Conservation (phyloP, 345 rosid species). For the Barbarea vulgaris region DNA sequence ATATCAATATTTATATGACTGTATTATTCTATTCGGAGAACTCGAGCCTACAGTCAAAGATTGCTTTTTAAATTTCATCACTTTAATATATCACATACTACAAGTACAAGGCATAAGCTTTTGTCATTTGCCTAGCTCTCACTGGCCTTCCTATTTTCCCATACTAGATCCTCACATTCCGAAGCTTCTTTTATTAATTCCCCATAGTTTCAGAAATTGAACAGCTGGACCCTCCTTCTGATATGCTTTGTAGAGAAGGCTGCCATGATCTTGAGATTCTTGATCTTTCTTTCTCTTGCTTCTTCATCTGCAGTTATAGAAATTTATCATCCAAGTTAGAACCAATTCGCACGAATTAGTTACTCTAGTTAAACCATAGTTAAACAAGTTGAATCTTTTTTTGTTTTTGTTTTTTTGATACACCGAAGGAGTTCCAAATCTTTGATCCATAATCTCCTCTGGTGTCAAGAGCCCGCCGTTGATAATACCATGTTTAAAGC, state of each 20-base stretch:
- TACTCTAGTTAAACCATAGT: background rate
- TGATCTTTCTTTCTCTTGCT: slow-evolving; percentile 56
- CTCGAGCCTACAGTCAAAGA: slow-evolving; percentile 20
- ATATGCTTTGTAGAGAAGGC: slow-evolving; percentile 89
- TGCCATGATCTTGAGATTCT: slow-evolving; percentile 81
- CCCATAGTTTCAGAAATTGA: slow-evolving; percentile 9
- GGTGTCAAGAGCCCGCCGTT: too few relatives aligned
- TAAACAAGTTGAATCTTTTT: background rate
- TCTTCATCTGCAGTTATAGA: slow-evolving; percentile 45
- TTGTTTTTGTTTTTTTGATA: too few relatives aligned
- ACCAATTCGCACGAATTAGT: background rate
- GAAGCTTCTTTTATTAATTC: background rate
- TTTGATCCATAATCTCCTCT: too few relatives aligned
- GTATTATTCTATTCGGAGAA: background rate
- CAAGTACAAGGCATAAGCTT: slow-evolving; percentile 26
- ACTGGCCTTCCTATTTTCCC: slow-evolving; percentile 21
- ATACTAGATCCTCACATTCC: slow-evolving; percentile 18
- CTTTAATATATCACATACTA: slow-evolving; percentile 17
- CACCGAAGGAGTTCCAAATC: too few relatives aligned
- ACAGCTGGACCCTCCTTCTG: slow-evolving; percentile 69
- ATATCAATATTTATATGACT: background rate
- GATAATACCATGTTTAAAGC: too few relatives aligned
- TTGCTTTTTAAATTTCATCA: slow-evolving; percentile 3
- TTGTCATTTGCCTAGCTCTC: slow-evolving; percentile 10
- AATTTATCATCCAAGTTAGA: background rate